Evolutionary conservation across 805 yeast genomes (phyloP).

Genomic region (Wickerhamiella alocasiicola): DNA sequence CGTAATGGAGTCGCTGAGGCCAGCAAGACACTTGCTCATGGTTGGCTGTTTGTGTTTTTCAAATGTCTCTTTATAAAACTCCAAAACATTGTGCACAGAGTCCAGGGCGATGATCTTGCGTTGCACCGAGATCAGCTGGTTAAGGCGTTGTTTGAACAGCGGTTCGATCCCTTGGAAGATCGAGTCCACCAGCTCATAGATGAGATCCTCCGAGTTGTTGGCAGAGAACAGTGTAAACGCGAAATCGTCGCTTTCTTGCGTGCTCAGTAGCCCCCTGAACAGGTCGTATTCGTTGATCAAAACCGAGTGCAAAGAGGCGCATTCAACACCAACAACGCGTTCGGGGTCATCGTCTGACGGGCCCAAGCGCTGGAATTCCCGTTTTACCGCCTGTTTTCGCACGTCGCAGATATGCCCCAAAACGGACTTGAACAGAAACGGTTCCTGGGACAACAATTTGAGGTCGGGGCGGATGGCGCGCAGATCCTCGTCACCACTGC

Average conservation of each 20-base stretch:
- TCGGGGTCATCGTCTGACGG: conserved; percentile 41
- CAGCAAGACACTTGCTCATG: conserved; percentile 20
- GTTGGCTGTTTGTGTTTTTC: conserved; percentile 31
- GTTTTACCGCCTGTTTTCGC: conserved; percentile 50
- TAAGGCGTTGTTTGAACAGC: conserved; percentile 52
- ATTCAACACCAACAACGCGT: conserved; percentile 70
- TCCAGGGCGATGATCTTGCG: conserved; percentile 41
- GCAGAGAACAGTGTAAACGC: conserved; percentile 12
- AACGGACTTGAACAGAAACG: conserved; percentile 40
- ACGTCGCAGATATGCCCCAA: conserved; percentile 51
- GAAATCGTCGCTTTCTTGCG: conserved; percentile 23
- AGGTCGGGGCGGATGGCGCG: conserved; percentile 14
- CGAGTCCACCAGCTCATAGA: conserved; percentile 29
- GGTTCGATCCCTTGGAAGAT: conserved; percentile 43
- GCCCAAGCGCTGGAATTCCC: conserved; percentile 39
- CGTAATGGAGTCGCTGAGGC: conserved; percentile 29
- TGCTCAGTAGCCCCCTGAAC: conserved; percentile 45
- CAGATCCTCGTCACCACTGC: not conserved
- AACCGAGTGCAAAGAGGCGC: conserved; percentile 77
- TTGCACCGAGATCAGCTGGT: conserved; percentile 56
- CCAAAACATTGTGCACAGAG: conserved; percentile 50
- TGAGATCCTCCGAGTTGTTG: conserved; percentile 13
- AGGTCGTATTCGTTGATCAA: conserved; percentile 81
- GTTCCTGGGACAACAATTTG: conserved; percentile 27
- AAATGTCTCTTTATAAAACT: conserved; percentile 57